phyloP scores from a whole-genome alignment of 2,329 filamentous ascomycete species.

The Aspergillus sp. region DNA sequence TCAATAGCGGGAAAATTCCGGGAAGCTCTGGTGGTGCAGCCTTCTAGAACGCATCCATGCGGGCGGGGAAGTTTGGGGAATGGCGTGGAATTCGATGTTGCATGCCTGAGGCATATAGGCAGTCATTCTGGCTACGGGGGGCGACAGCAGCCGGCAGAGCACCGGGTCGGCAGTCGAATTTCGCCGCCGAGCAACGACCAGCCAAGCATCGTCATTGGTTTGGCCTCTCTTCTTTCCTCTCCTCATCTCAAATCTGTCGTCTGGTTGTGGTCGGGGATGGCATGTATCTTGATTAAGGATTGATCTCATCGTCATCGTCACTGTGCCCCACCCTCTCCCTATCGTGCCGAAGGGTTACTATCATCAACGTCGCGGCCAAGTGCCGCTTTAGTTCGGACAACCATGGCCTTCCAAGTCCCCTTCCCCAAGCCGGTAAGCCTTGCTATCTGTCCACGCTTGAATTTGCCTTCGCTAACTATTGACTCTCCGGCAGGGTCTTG shows the following conservation, averaged over 20 bases:
- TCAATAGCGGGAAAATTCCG: not conserved
- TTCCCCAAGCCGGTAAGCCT: slow-evolving; percentile 49
- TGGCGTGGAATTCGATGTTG: not conserved
- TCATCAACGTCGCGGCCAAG: slow-evolving; percentile 35
- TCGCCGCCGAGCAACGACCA: slow-evolving; percentile 33
- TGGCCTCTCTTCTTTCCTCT: slow-evolving; percentile 4
- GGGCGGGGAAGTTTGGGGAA: not conserved
- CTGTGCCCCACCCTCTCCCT: not conserved
- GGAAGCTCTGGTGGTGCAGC: not conserved
- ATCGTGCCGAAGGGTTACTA: slow-evolving; percentile 17
- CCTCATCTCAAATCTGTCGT: slow-evolving; percentile 19
- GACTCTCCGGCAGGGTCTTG: slow-evolving; percentile 44
- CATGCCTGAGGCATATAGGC: slow-evolving; percentile 9
- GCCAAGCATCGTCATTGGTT: slow-evolving; percentile 10
- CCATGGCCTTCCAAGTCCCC: slow-evolving; percentile 56
- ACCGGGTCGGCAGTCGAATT: slow-evolving; percentile 25
- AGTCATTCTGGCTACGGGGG: slow-evolving; percentile 18
- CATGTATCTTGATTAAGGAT: slow-evolving; percentile 17
- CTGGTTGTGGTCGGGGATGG: slow-evolving; percentile 29
- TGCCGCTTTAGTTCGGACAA: slow-evolving; percentile 39
- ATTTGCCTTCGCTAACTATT: slow-evolving; percentile 14
- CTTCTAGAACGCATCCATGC: not conserved
- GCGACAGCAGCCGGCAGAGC: slow-evolving; percentile 26
- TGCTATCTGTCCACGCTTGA: not conserved
- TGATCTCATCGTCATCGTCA: slow-evolving; percentile 13